Evolutionary conservation across 2,329 filamentous ascomycete species (phyloP).

Genomic region (Fusarium chuoi): DNA sequence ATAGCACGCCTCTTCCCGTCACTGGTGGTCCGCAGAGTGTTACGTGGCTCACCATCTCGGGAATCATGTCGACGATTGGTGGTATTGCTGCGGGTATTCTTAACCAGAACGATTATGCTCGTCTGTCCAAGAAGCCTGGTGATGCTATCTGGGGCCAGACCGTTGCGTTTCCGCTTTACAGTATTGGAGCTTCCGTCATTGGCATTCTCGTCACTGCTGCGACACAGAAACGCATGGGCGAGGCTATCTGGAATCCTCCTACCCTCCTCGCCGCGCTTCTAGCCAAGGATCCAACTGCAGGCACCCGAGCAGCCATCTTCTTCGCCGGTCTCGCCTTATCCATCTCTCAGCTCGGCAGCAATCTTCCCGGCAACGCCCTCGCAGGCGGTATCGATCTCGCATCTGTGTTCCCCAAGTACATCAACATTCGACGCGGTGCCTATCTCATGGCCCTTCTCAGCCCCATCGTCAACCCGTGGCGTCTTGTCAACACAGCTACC

Average conservation of each 20-base stretch:
- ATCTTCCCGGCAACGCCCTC: conserved; percentile 51
- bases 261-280: conserved; percentile 49
- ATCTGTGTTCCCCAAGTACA: conserved; percentile 50
- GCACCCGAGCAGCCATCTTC: conserved; percentile 51
- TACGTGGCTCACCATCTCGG: conserved; percentile 52
- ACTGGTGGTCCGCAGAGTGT: conserved; percentile 46
- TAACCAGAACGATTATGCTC: conserved; percentile 54
- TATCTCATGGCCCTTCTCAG: conserved; percentile 51
- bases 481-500: conserved; percentile 51
- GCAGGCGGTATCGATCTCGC: conserved; percentile 54
- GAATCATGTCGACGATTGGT: conserved; percentile 51
- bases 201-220: conserved; percentile 55
- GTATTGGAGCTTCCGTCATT: conserved; percentile 50
- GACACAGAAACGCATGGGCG: conserved; percentile 51
- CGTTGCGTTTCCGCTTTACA: conserved; percentile 50
- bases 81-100: conserved; percentile 53
- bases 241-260: conserved; percentile 53
- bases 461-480: conserved; percentile 52
- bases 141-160: conserved; percentile 51
- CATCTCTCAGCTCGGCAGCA: conserved; percentile 52
- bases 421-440: conserved; percentile 53
- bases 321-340: conserved; percentile 52
- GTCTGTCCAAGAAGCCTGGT: conserved; percentile 46
- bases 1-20: conserved; percentile 32
- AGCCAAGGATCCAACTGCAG: conserved; percentile 44